Evolutionary conservation across 164 flowering plant species (phyloP).

Genomic region (Malania oleifera): DNA sequence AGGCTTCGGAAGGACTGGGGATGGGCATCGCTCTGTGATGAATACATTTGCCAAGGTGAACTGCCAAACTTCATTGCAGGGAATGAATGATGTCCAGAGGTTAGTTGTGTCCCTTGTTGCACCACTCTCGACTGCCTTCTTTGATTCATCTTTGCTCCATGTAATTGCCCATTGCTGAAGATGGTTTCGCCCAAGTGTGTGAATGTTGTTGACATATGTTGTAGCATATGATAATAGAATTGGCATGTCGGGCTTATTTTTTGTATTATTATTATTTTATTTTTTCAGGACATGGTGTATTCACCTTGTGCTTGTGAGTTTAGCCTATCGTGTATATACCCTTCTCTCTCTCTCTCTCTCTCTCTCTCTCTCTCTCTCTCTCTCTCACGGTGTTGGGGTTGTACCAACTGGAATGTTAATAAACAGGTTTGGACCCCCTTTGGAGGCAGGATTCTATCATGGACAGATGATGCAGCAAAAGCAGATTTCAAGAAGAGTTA

Average conservation of each 20-base stretch:
- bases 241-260: not conserved
- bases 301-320: not conserved
- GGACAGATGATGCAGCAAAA: no score
- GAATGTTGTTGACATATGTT: conserved; percentile 4
- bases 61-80: conserved; percentile 80
- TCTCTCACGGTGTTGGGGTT: no score
- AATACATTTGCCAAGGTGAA: conserved; percentile 80
- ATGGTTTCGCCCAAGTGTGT: not conserved
- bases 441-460: no score
- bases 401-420: no score
- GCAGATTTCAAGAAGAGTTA: no score
- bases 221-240: conserved; percentile 11
- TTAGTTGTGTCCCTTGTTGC: not conserved
- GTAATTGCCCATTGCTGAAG: no score
- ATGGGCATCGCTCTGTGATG: conserved; percentile 77
- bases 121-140: not conserved
- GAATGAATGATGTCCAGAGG: conserved; percentile 33
- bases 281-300: not conserved
- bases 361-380: no score
- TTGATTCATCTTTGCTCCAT: not conserved
- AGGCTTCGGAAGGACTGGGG: conserved; percentile 85
- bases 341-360: no score
- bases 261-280: not conserved
- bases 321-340: not conserved
- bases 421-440: no score